Evolutionary conservation across 352 stramenopile genomes (phyloP).

Genomic region (Globisporangium uncinulatum): DNA sequence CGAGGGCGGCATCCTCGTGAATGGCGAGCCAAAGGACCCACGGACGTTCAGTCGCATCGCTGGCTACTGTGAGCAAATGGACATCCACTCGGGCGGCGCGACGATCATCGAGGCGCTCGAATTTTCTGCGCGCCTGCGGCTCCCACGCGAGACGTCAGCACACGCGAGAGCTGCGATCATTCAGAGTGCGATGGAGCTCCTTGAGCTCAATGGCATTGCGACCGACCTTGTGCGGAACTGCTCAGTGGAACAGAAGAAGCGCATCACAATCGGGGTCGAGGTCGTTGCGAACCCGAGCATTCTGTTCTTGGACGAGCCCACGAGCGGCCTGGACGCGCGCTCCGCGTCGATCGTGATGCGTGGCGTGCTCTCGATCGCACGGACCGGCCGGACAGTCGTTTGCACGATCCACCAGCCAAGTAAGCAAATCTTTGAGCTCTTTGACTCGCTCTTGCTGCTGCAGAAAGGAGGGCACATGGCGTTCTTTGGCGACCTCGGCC

Average conservation of each 20-base stretch:
- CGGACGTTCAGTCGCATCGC: constrained; percentile 29
- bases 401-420: constrained; percentile 59
- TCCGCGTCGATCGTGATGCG: constrained; percentile 87
- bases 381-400: constrained; percentile 85
- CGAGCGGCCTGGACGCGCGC: constrained; percentile 79
- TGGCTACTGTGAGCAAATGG: constrained; percentile 85
- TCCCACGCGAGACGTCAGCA: constrained; percentile 43
- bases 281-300: constrained; percentile 91
- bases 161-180: constrained; percentile 45
- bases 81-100: constrained; percentile 73
- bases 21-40: constrained; percentile 52
- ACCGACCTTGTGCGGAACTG: constrained; percentile 36
- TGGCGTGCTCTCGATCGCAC: constrained; percentile 75
- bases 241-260: constrained; percentile 91
- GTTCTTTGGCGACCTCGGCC: constrained; percentile 87
- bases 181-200: constrained; percentile 42
- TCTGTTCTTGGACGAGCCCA: constrained; percentile 93
- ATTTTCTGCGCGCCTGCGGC: constrained; percentile 88
- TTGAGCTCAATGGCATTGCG: constrained; percentile 41
- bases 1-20: constrained; percentile 74
- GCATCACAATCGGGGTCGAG: constrained; percentile 91
- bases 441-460: constrained; percentile 89
- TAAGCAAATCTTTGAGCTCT: constrained; percentile 90
- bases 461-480: constrained; percentile 53
- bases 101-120: constrained; percentile 82